Evolutionary conservation across 2,329 filamentous ascomycete species (phyloP).

Genomic region (Aspergillus versicolor): DNA sequence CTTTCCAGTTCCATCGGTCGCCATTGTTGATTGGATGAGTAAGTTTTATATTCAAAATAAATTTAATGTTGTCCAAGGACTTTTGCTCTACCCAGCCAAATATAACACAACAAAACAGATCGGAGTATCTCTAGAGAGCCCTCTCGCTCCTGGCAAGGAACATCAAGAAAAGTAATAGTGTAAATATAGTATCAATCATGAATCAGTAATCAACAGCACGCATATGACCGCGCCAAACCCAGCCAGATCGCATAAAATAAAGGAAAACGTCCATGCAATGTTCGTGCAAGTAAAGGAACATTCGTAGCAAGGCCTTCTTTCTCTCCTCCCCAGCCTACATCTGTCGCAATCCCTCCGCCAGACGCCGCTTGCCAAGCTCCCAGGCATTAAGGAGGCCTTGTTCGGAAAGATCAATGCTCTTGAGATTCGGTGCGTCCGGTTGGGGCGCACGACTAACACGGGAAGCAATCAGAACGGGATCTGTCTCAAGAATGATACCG

Average conservation of each 20-base stretch:
- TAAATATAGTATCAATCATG: slow-evolving; percentile 17
- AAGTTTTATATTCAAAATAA: not conserved
- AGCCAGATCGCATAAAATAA: slow-evolving; percentile 31
- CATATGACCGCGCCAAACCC: slow-evolving; percentile 36
- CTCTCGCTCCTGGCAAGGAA: slow-evolving; percentile 13
- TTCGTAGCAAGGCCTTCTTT: slow-evolving; percentile 7
- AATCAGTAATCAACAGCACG: slow-evolving; percentile 21
- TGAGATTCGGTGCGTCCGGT: slow-evolving; percentile 82
- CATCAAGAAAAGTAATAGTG: slow-evolving; percentile 13
- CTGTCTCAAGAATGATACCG: slow-evolving; percentile 95
- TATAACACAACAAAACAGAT: slow-evolving; percentile 9
- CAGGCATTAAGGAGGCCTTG: slow-evolving; percentile 92
- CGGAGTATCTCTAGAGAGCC: slow-evolving; percentile 24
- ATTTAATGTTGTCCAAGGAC: not conserved
- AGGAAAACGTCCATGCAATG: slow-evolving; percentile 20
- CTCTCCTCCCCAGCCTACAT: slow-evolving; percentile 25
- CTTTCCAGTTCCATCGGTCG: not conserved
- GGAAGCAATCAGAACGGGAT: slow-evolving; percentile 89
- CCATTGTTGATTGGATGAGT: not conserved
- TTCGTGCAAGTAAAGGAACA: slow-evolving; percentile 15
- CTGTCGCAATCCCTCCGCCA: slow-evolving; percentile 83
- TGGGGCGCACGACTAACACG: slow-evolving; percentile 88
- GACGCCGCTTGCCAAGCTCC: slow-evolving; percentile 87
- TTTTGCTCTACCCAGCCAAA: not conserved
- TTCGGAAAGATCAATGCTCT: slow-evolving; percentile 92